Conservation (phyloP, 2,329 filamentous ascomycete species). For the Plenodomus lindquistii region DNA sequence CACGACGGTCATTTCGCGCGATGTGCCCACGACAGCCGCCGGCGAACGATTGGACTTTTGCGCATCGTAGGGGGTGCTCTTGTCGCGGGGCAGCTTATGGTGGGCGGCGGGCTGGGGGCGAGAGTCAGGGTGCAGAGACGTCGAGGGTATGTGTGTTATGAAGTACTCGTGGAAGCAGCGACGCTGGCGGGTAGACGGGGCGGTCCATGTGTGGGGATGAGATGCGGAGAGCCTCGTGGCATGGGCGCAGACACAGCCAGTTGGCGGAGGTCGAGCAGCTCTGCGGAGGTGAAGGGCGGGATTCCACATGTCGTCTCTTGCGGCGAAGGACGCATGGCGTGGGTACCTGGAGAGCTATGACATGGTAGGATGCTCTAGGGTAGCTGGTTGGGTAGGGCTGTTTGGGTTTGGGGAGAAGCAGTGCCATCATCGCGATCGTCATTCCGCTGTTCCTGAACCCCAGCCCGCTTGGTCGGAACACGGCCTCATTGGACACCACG, state of each 20-base stretch:
- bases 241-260: conserved; percentile 18
- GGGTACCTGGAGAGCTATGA: conserved; percentile 32
- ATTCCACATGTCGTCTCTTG: conserved; percentile 46
- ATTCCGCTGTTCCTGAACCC: conserved; percentile 25
- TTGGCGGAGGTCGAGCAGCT: conserved; percentile 31
- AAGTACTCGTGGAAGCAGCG: conserved; percentile 90
- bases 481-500: conserved; percentile 15
- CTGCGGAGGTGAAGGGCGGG: conserved; percentile 29
- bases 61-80: conserved; percentile 74
- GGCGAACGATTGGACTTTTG: conserved; percentile 42
- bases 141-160: conserved; percentile 91
- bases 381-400: conserved; percentile 9
- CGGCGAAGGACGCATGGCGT: conserved; percentile 39
- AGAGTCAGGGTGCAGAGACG: conserved; percentile 88
- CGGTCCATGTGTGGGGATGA: conserved; percentile 12
- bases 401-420: conserved; percentile 17
- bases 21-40: conserved; percentile 42
- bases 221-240: conserved; percentile 9
- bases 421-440: conserved; percentile 17
- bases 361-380: too few species aligned
- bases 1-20: conserved; percentile 84
- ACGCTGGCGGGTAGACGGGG: conserved; percentile 21
- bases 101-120: conserved; percentile 65
- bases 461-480: conserved; percentile 15
- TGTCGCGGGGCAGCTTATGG: conserved; percentile 84